phyloP scores from a whole-genome alignment of 768 basidiomycete species.

The Suillus hirtellus region DNA sequence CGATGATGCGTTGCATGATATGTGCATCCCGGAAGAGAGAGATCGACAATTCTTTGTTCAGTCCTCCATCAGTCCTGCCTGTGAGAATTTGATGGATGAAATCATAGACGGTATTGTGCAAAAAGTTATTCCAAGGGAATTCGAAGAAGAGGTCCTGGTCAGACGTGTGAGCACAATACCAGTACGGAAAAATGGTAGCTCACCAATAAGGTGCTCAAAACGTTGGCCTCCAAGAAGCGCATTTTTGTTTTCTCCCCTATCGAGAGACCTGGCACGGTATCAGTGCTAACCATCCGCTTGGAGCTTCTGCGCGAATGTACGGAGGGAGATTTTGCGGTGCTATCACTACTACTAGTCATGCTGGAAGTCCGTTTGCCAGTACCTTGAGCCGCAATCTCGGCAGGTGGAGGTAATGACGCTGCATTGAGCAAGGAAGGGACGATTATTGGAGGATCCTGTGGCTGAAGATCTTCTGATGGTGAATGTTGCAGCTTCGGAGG shows the following conservation, averaged over 20 bases:
- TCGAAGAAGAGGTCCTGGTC: conserved; percentile 89
- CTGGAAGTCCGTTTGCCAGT: conserved; percentile 29
- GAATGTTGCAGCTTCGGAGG: conserved; percentile 38
- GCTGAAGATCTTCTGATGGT: conserved; percentile 31
- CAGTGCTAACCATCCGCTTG: conserved; percentile 42
- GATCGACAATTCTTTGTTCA: conserved; percentile 82
- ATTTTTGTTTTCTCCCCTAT: conserved; percentile 82
- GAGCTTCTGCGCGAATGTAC: conserved; percentile 58
- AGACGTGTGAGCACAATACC: conserved; percentile 7
- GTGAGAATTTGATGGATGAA: conserved; percentile 93
- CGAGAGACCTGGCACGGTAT: conserved; percentile 43
- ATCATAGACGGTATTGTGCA: conserved; percentile 96
- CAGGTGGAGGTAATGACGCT: conserved; percentile 31
- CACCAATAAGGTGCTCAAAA: conserved; percentile 78
- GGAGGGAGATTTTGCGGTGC: conserved; percentile 35
- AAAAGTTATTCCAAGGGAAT: conserved; percentile 96
- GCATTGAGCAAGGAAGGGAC: conserved; percentile 31
- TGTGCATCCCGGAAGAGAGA: conserved; percentile 84
- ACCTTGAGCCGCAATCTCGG: conserved; percentile 30
- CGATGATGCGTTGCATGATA: conserved; percentile 83
- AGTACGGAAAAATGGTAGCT: conserved; percentile 26
- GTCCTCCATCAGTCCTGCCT: conserved; percentile 77
- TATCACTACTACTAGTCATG: conserved; percentile 31
- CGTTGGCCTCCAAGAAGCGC: conserved; percentile 69
- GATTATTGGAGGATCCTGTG: conserved; percentile 33